Conservation (phyloP, 2,329 filamentous ascomycete species). For the Aspergillus tamarii region DNA sequence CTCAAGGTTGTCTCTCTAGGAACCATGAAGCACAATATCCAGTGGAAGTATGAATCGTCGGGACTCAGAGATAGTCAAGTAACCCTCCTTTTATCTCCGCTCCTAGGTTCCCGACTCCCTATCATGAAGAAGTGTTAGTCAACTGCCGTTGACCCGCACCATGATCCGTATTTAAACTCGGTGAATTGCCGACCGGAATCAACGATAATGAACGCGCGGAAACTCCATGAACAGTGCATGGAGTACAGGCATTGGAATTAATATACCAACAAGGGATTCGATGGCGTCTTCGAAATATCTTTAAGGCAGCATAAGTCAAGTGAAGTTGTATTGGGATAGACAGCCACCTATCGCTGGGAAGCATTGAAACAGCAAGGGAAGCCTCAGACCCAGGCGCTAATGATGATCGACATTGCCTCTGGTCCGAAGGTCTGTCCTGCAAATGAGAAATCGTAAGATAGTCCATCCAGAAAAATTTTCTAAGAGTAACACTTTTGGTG, state of each 20-base stretch:
- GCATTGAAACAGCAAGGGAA: neutral
- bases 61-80: neutral
- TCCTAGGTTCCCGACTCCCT: neutral
- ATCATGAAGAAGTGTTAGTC: neutral
- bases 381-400: neutral
- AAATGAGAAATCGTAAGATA: conserved; percentile 3
- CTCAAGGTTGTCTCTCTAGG: neutral
- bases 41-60: neutral
- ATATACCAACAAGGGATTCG: neutral
- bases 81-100: neutral
- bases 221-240: neutral
- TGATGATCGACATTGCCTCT: conserved; percentile 1
- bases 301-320: neutral
- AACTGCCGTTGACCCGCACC: neutral
- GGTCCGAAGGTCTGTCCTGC: conserved; percentile 2
- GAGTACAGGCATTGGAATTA: neutral
- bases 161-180: neutral
- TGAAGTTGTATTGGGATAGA: neutral
- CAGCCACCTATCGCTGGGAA: neutral
- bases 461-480: neutral
- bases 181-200: neutral
- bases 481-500: neutral
- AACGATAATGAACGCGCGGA: neutral
- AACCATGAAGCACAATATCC: neutral
- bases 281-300: neutral